These are phyloP conservation scores for Coemansia biformis DNA, from an alignment of 192 early-diverging fungal genomes.

Conservation along the genomic window DNA sequence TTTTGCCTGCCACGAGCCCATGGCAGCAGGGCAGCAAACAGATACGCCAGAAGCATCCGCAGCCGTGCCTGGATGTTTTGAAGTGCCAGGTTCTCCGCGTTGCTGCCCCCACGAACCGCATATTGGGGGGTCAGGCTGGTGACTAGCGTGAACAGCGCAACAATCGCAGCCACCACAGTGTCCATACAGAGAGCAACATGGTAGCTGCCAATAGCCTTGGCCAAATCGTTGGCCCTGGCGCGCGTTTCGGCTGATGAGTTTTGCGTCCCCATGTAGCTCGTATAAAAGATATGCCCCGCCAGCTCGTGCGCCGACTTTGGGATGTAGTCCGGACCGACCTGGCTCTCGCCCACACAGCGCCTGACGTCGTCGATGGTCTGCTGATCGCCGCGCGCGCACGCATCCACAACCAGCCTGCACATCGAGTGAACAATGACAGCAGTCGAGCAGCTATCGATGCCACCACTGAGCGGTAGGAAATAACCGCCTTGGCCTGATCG, in stretches of 20 bases:
- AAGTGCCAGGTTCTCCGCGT: slow-evolving; percentile 86
- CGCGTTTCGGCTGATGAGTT: slow-evolving; percentile 89
- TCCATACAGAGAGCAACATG: slow-evolving; percentile 92
- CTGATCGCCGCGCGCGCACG: slow-evolving; percentile 41
- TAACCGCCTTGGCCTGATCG: slow-evolving; percentile 83
- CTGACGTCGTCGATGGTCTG: slow-evolving; percentile 74
- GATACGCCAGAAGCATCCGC: slow-evolving; percentile 91
- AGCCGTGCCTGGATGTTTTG: slow-evolving; percentile 96
- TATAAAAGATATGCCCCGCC: slow-evolving; percentile 80
- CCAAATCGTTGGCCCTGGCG: slow-evolving; percentile 70
- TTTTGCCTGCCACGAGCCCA: slow-evolving; percentile 61
- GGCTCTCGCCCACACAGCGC: slow-evolving; percentile 49
- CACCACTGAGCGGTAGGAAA: slow-evolving; percentile 94
- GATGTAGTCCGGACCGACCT: slow-evolving; percentile 51
- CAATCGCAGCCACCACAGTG: slow-evolving; percentile 65
- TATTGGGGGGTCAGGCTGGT: slow-evolving; percentile 72
- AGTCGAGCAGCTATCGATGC: slow-evolving; percentile 93
- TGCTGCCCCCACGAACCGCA: slow-evolving; percentile 77
- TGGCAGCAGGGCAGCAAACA: slow-evolving; percentile 92
- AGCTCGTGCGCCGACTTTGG: slow-evolving; percentile 79
- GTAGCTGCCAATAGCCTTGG: slow-evolving; percentile 81
- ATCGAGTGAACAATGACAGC: slow-evolving; percentile 66
- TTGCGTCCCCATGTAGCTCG: slow-evolving; percentile 91
- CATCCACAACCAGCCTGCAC: slow-evolving; percentile 19
- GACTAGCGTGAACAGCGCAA: slow-evolving; percentile 67